These are phyloP conservation scores for Solanum sparsipilum DNA, from an alignment of 257 asterid species.

Conservation along the genomic window DNA sequence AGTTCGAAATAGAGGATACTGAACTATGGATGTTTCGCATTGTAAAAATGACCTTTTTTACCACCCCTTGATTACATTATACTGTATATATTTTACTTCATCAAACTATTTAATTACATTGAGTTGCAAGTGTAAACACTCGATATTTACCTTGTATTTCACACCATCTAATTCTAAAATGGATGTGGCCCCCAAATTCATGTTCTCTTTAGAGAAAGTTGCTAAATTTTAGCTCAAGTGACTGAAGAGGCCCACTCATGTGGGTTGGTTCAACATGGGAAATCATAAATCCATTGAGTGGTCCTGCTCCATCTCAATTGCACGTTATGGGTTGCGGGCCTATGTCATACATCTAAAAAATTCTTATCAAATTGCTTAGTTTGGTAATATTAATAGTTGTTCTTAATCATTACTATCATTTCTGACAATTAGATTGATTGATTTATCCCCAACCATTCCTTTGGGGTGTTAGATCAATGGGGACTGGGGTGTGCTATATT, in stretches of 20 bases:
- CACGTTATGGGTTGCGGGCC: constrained; percentile 7
- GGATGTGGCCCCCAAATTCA: background rate
- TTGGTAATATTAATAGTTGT: background rate
- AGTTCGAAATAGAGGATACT: background rate
- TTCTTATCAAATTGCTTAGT: background rate
- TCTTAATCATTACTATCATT: background rate
- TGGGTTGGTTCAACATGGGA: background rate
- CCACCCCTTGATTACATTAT: too few relatives aligned
- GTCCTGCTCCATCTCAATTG: background rate
- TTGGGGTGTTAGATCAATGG: background rate
- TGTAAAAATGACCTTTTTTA: background rate
- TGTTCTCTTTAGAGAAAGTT: background rate
- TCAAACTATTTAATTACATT: background rate
- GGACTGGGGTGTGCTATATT: background rate
- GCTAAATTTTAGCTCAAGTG: background rate
- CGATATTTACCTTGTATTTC: background rate
- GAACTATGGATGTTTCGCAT: background rate
- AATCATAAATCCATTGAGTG: background rate
- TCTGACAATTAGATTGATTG: background rate
- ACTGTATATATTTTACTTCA: background rate
- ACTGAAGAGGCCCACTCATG: background rate
- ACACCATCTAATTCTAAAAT: background rate
- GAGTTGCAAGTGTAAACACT: background rate
- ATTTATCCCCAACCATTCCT: background rate
- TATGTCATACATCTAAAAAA: background rate